Evolutionary conservation across 495 filamentous ascomycete species (phyloP).

Genomic region (Annulohypoxylon stygium): DNA sequence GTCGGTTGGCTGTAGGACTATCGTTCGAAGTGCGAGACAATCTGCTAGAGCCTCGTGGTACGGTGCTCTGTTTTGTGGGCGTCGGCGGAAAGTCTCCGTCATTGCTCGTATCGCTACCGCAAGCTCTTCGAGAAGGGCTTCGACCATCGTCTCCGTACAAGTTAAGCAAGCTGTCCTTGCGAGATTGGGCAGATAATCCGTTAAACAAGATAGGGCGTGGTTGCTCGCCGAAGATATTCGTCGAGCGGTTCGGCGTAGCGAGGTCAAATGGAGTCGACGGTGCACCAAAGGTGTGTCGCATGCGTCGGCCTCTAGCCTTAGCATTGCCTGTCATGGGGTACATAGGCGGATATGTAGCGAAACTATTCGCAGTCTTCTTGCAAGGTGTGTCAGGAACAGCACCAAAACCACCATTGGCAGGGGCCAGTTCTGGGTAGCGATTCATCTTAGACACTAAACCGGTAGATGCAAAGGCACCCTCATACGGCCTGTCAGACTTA

Average conservation of each 20-base stretch:
- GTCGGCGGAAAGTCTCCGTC: constrained; percentile 89
- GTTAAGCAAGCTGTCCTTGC: constrained; percentile 81
- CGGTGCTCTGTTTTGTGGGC: constrained; percentile 76
- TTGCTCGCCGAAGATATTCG: constrained; percentile 39
- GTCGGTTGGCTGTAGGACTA: constrained; percentile 49
- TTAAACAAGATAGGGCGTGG: constrained; percentile 56
- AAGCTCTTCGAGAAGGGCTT: constrained; percentile 66
- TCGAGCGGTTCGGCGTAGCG: constrained; percentile 32
- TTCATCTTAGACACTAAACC: constrained; percentile 90
- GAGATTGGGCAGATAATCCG: constrained; percentile 59
- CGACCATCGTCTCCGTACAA: constrained; percentile 77
- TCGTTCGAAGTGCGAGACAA: constrained; percentile 49
- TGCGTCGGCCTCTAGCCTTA: constrained; percentile 59
- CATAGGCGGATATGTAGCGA: constrained; percentile 71
- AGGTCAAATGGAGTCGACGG: constrained; percentile 70
- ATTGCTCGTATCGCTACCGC: constrained; percentile 63
- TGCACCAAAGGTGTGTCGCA: constrained; percentile 55
- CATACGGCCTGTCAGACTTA: constrained; percentile 83
- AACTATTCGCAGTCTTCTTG: constrained; percentile 79
- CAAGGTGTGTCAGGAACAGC: constrained; percentile 94
- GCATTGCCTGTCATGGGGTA: constrained; percentile 62
- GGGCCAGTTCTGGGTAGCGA: constrained; percentile 64
- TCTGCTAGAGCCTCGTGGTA: constrained; percentile 35
- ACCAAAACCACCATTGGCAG: constrained; percentile 28
- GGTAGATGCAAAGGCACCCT: constrained; percentile 92